Conservation (phyloP, 306 rosid genomes). For the Sicyos baderoa region DNA sequence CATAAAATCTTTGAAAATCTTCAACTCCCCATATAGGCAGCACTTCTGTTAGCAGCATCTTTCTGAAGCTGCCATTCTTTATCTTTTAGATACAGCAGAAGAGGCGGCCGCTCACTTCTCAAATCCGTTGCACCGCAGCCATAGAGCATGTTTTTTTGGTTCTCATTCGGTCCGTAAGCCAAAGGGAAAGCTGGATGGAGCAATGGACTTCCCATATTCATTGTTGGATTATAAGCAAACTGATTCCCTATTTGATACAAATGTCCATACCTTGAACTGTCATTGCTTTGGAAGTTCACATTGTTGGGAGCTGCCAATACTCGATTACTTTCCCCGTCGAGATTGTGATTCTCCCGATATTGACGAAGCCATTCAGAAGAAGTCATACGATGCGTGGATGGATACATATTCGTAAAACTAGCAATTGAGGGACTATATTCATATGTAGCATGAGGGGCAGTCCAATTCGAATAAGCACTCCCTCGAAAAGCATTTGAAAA, state of each 20-base stretch:
- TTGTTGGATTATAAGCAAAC: constrained; percentile 31
- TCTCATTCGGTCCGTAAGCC: constrained; percentile 33
- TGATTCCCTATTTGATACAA: constrained; percentile 40
- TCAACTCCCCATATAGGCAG: constrained; percentile 59
- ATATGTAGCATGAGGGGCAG: constrained; percentile 32
- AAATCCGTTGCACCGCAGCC: constrained; percentile 57
- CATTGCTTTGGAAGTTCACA: constrained; percentile 20
- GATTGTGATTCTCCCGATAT: constrained; percentile 50
- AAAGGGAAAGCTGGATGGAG: constrained; percentile 36
- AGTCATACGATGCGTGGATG: constrained; percentile 57
- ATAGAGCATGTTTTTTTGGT: constrained; percentile 31
- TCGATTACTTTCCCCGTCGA: constrained; percentile 31
- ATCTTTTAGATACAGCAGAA: constrained; percentile 63
- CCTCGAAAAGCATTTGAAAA: constrained; percentile 24
- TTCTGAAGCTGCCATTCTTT: constrained; percentile 61
- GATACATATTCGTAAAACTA: constrained; percentile 25
- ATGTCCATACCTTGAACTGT: constrained; percentile 34
- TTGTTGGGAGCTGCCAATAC: constrained; percentile 32
- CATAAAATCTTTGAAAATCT: constrained; percentile 4
- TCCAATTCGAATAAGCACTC: constrained; percentile 44
- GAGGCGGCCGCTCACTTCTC: constrained; percentile 58
- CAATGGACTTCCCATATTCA: constrained; percentile 39
- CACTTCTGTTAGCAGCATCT: constrained; percentile 48
- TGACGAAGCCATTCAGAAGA: constrained; percentile 97
- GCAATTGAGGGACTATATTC: constrained; percentile 38